Evolutionary conservation across 179 eudicot species (phyloP), one percentile per base, ranked within the genome.

Genomic region (Vitellaria paradoxa): DNA sequence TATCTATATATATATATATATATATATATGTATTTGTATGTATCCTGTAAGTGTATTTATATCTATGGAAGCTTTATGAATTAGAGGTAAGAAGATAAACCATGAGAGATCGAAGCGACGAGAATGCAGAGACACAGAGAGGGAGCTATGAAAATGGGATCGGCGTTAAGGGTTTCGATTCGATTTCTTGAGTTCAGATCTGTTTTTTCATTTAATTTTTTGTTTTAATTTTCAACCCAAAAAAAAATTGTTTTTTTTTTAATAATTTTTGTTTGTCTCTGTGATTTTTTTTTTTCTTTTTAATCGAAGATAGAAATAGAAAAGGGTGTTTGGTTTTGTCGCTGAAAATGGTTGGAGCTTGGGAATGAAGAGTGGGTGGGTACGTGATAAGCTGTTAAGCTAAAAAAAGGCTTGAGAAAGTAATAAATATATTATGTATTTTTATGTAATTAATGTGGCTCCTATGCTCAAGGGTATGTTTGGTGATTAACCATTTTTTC

Each of bases 181-280:
- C 49, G n/a, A 52, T 62, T 65, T 62, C 23, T 47, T 15, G 24
- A 47, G 14, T 63, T 66, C 65, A 76, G 78, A 76, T 76, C 78
- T 65, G 42, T 76, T 9, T 53, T 52, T 47, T 37, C 42, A 4
- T 9, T 74, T n/a, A 14, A 21, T 30, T 55, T 13, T 30, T 30
- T 30, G 37, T 30, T 30, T 30, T 30, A 30, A 30, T 30, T 30
- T 30, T 30, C 37, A 30, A 30, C 37, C 37, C n/a, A n/a, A n/a
- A 30, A 30, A 30, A 30, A 30, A 30, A 30, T 30, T 30, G 37
- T 30, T 30, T 17, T 57, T 15, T 23, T 18, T 24, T 50, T 4
- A 50, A 49, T 21, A 1, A 24, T 8, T 5, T 37, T 23, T 26
- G 18, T 67, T 67, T 67, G 0, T 17, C 49, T 17, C 4, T 7